Conservation (phyloP, 306 rosid genomes). For the Cucurbita maxima region DNA sequence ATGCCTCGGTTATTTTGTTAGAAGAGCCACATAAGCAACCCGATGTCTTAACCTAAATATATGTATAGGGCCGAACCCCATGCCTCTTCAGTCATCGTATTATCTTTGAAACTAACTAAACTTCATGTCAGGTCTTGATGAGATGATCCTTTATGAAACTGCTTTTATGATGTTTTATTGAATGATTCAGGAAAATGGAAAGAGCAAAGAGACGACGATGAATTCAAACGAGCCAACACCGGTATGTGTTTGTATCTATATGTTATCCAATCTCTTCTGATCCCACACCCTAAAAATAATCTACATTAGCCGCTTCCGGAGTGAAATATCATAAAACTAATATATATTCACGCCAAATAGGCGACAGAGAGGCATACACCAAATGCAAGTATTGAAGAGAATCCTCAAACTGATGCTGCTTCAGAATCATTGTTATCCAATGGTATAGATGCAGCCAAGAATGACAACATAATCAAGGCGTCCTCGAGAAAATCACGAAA, state of each 20-base stretch:
- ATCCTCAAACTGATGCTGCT: conserved; percentile 13
- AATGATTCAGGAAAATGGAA: conserved; percentile 25
- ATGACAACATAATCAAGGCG: conserved; percentile 1
- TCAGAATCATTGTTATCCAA: conserved; percentile 5
- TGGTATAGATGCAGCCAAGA: conserved; percentile 12
- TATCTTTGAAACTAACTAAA: not conserved
- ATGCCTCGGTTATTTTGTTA: not conserved
- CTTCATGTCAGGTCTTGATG: not conserved
- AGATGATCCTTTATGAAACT: not conserved
- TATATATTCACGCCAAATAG: conserved; percentile 17
- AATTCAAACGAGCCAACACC: conserved; percentile 17
- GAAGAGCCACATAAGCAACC: not conserved
- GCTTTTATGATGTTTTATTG: not conserved
- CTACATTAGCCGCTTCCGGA: not conserved
- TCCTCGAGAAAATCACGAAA: conserved; percentile 18
- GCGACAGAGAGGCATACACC: conserved; percentile 17
- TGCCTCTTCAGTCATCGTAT: not conserved
- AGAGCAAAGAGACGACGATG: conserved; percentile 7
- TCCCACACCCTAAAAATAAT: not conserved
- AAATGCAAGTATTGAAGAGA: conserved; percentile 9
- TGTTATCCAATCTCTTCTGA: not conserved
- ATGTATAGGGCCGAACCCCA: not conserved
- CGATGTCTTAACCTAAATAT: not conserved
- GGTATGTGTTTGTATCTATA: conserved; percentile 3
- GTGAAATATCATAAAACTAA: not conserved